A percentile compares a stretch with the other conserved stretches of the same genome.
These are phyloP conservation scores for Malus hybrid DNA, from an alignment of 331 rosid genomes.

Conservation along the genomic window DNA sequence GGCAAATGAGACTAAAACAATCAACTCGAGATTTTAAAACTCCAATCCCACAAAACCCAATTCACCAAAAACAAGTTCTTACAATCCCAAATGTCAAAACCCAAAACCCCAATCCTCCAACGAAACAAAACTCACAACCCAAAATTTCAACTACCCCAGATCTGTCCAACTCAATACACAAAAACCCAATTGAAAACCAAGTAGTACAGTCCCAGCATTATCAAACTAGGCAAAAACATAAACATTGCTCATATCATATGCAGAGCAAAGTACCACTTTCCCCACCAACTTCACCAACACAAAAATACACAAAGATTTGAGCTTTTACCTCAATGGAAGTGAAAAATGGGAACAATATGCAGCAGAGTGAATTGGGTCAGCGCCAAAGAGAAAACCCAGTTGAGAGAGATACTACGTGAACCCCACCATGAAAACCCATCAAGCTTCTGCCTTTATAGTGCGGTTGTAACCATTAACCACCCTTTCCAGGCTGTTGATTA, in stretches of 20 bases:
- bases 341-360: not conserved
- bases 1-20: constrained; percentile 3
- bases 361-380: constrained; percentile 8
- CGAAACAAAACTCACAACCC: not conserved
- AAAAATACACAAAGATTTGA: not conserved
- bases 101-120: constrained; percentile 4
- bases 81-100: constrained; percentile 8
- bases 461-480: constrained; percentile 14
- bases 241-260: constrained; percentile 11
- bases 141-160: constrained; percentile 9
- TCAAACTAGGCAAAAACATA: not conserved
- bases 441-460: constrained; percentile 25
- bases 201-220: not conserved
- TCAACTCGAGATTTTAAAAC: constrained; percentile 8
- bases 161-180: constrained; percentile 11
- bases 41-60: constrained; percentile 3
- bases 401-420: constrained; percentile 8
- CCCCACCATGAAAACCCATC: constrained; percentile 21
- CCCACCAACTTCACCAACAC: constrained; percentile 5
- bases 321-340: constrained; percentile 18
- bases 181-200: not conserved
- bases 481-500: constrained; percentile 64
- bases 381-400: constrained; percentile 15
- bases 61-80: not conserved
- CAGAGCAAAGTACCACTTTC: not conserved